phyloP scores from a whole-genome alignment of 108 stramenopile species.

The Schizochytrium sp. region DNA sequence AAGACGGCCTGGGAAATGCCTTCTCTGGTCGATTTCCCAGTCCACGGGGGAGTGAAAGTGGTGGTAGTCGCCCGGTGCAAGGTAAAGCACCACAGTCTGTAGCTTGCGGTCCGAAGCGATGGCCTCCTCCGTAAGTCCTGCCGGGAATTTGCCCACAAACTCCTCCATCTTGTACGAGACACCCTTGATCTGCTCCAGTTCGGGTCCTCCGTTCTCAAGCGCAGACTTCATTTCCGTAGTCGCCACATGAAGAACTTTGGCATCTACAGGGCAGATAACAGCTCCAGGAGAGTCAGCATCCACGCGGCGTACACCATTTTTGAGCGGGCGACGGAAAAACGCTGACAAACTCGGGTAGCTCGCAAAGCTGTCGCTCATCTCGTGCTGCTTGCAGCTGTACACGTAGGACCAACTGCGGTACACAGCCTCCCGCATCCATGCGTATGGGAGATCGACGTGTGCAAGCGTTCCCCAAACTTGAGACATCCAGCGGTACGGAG shows the following conservation, averaged over 20 bases:
- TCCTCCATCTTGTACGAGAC: slow-evolving; percentile 21
- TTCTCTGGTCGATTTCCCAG: slow-evolving; percentile 53
- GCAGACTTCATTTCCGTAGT: not conserved
- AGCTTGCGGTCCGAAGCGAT: slow-evolving; percentile 2
- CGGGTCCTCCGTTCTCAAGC: not conserved
- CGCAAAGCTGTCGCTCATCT: not conserved
- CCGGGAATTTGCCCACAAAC: slow-evolving; percentile 45
- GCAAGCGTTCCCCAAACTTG: not conserved
- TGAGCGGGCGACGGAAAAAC: slow-evolving; percentile 38
- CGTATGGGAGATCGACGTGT: slow-evolving; percentile 11
- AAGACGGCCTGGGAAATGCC: slow-evolving; percentile 50
- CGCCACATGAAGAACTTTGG: slow-evolving; percentile 51
- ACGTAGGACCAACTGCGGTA: slow-evolving; percentile 24
- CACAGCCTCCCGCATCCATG: slow-evolving; percentile 36
- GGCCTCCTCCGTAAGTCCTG: not conserved
- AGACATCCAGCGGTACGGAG: slow-evolving; percentile 47
- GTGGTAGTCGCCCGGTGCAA: slow-evolving; percentile 55
- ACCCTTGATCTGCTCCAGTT: slow-evolving; percentile 37
- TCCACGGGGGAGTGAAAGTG: slow-evolving; percentile 55
- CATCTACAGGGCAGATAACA: slow-evolving; percentile 35
- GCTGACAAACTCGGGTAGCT: slow-evolving; percentile 9
- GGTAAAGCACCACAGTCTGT: slow-evolving; percentile 55
- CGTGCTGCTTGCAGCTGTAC: slow-evolving; percentile 31
- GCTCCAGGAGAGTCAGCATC: slow-evolving; percentile 55
- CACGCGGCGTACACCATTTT: slow-evolving; percentile 37